Evolutionary conservation across 352 stramenopile genomes (phyloP).

Genomic region (Nothophytophthora sp.): DNA sequence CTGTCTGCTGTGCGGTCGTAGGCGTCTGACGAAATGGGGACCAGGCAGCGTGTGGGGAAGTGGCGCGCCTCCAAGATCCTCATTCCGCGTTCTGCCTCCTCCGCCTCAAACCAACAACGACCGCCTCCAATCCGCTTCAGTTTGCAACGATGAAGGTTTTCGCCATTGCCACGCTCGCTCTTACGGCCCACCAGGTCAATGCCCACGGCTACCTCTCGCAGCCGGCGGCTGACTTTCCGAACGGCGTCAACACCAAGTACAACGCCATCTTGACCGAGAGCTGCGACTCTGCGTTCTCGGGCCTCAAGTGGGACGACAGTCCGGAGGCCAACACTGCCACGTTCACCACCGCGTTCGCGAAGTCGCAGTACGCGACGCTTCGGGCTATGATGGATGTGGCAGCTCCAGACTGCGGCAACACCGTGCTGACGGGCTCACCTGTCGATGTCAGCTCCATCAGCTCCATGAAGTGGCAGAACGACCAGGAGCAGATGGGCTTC

Average conservation of each 20-base stretch:
- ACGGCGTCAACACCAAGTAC: constrained; percentile 13
- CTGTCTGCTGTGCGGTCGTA: too few relatives aligned
- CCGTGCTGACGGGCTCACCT: constrained; percentile 1
- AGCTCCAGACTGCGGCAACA: constrained; percentile 10
- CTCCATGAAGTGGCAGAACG: constrained; percentile 25
- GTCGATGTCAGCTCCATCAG: constrained; percentile 16
- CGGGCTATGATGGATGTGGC: constrained; percentile 11
- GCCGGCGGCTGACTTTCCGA: constrained; percentile 10
- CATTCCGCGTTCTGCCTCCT: too few relatives aligned
- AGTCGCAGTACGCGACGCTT: constrained; percentile 3
- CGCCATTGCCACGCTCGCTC: constrained; percentile 12
- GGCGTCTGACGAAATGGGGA: too few relatives aligned
- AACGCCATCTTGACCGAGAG: constrained; percentile 5
- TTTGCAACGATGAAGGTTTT: too few relatives aligned
- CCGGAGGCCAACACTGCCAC: neutral
- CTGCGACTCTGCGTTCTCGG: constrained; percentile 6
- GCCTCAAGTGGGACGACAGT: constrained; percentile 16
- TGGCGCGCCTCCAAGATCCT: too few relatives aligned
- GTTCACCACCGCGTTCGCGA: neutral
- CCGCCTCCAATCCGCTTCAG: too few relatives aligned
- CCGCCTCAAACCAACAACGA: too few relatives aligned
- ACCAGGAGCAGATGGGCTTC: constrained; percentile 19
- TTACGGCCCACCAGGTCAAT: constrained; percentile 8
- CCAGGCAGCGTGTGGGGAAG: too few relatives aligned
- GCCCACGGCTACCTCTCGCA: constrained; percentile 26